A percentile compares a stretch with the other conserved stretches of the same genome.
These are phyloP conservation scores for Thalassiosira pacifica DNA, from an alignment of 352 stramenopile species.

Conservation along the genomic window DNA sequence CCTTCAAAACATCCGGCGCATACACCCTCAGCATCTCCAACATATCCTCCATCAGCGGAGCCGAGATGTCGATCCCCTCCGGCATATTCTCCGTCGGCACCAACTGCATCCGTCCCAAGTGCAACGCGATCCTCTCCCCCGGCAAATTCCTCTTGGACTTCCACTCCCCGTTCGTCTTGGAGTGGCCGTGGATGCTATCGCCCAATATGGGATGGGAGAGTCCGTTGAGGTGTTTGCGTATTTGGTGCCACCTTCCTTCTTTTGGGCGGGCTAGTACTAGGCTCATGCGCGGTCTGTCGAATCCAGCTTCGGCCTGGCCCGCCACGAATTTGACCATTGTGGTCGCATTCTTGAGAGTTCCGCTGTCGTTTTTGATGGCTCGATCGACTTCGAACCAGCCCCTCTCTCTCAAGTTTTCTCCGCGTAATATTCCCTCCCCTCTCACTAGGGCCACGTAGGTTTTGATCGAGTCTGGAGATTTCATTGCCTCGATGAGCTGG, in stretches of 20 bases:
- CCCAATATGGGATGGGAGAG: constrained; percentile 84
- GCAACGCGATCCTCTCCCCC: constrained; percentile 59
- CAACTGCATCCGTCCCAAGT: constrained; percentile 63
- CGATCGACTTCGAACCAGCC: constrained; percentile 81
- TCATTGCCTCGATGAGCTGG: constrained; percentile 69
- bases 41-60: constrained; percentile 60
- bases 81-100: constrained; percentile 39
- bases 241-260: constrained; percentile 86
- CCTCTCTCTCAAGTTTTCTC: constrained; percentile 70
- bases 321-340: constrained; percentile 83
- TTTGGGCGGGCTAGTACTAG: constrained; percentile 77
- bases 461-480: constrained; percentile 69
- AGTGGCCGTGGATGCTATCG: constrained; percentile 80
- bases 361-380: constrained; percentile 80
- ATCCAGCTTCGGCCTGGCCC: constrained; percentile 66
- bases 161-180: constrained; percentile 78
- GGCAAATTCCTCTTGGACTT: constrained; percentile 56
- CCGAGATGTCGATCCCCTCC: constrained; percentile 59
- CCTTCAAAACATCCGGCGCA: constrained; percentile 54
- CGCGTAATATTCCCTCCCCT: constrained; percentile 76
- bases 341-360: constrained; percentile 75
- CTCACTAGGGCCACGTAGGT: constrained; percentile 85
- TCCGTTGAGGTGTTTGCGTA: constrained; percentile 82
- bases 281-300: constrained; percentile 63
- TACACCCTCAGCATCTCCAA: constrained; percentile 50